Evolutionary conservation across 352 stramenopile species (phyloP).

Genomic region (Globisporangium canariense): DNA sequence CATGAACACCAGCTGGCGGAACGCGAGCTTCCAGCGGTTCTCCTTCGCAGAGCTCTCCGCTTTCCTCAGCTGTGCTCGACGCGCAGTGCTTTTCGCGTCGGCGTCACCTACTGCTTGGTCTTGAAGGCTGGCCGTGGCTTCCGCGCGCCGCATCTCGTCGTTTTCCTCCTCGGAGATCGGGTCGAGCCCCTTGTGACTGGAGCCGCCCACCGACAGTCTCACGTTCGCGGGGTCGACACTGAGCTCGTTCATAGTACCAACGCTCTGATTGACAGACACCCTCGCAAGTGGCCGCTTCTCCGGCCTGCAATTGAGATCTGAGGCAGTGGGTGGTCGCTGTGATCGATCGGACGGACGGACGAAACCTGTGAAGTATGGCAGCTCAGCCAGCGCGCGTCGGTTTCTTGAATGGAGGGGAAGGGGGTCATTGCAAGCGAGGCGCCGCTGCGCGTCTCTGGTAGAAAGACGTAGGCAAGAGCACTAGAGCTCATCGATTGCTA

Average conservation of each 20-base stretch:
- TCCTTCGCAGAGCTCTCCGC: slow-evolving; percentile 19
- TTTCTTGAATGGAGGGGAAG: too few relatives aligned
- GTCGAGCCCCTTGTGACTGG: slow-evolving; percentile 5
- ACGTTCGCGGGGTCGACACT: not conserved
- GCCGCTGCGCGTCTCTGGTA: too few relatives aligned
- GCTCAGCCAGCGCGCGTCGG: too few relatives aligned
- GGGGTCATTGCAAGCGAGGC: too few relatives aligned
- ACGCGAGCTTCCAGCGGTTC: slow-evolving; percentile 75
- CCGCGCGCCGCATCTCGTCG: slow-evolving; percentile 11
- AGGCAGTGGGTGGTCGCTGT: too few relatives aligned
- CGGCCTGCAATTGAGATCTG: too few relatives aligned
- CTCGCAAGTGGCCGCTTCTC: too few relatives aligned
- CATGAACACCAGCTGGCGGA: slow-evolving; percentile 82
- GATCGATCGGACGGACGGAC: too few relatives aligned
- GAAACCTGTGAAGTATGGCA: too few relatives aligned
- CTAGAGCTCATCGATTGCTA: too few relatives aligned
- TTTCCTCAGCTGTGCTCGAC: not conserved
- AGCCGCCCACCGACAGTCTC: not conserved
- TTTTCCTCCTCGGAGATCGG: slow-evolving; percentile 16
- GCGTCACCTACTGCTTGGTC: not conserved
- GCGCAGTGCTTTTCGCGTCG: not conserved
- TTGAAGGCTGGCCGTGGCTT: not conserved
- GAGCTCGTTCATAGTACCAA: not conserved
- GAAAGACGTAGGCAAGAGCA: too few relatives aligned
- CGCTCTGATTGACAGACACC: too few relatives aligned